Evolutionary conservation across 1,284 basidiomycete species (phyloP).

Genomic region (Trichosporon coremiiforme): DNA sequence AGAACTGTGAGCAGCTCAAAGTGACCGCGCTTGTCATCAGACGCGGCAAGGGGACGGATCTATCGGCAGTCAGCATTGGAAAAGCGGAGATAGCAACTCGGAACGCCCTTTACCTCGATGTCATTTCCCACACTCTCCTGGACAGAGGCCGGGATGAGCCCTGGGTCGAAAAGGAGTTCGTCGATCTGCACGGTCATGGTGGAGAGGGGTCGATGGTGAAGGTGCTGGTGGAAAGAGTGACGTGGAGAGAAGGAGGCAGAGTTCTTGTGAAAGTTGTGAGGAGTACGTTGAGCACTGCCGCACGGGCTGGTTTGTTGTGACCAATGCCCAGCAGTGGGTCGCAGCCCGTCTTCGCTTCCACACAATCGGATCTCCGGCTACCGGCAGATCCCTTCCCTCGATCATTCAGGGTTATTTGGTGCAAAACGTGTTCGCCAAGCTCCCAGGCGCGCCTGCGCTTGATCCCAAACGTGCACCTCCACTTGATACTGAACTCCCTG

Average conservation of each 20-base stretch:
- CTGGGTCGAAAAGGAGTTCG: constrained; percentile 45
- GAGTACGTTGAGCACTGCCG: constrained; percentile 5
- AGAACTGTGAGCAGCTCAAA: constrained; percentile 80
- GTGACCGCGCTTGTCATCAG: constrained; percentile 81
- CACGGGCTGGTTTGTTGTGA: constrained; percentile 13
- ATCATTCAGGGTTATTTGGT: background rate
- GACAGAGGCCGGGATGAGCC: constrained; percentile 38
- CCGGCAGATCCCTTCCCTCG: constrained; percentile 12
- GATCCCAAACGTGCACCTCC: background rate
- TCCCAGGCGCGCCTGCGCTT: background rate
- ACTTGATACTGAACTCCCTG: background rate
- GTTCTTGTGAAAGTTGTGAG: background rate
- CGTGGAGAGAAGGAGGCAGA: background rate
- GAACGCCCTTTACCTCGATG: constrained; percentile 34
- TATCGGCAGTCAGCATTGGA: constrained; percentile 48
- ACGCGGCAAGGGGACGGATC: constrained; percentile 91
- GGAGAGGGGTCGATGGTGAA: background rate
- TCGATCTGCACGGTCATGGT: constrained; percentile 22
- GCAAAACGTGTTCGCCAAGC: background rate
- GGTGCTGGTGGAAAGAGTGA: background rate
- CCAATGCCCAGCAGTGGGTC: background rate
- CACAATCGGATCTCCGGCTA: constrained; percentile 4
- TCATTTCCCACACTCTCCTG: constrained; percentile 38
- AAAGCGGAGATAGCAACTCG: too few species aligned
- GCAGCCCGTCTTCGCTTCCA: background rate